Conservation (phyloP, 192 early-diverging fungal species). For the Podochytrium sp. region DNA sequence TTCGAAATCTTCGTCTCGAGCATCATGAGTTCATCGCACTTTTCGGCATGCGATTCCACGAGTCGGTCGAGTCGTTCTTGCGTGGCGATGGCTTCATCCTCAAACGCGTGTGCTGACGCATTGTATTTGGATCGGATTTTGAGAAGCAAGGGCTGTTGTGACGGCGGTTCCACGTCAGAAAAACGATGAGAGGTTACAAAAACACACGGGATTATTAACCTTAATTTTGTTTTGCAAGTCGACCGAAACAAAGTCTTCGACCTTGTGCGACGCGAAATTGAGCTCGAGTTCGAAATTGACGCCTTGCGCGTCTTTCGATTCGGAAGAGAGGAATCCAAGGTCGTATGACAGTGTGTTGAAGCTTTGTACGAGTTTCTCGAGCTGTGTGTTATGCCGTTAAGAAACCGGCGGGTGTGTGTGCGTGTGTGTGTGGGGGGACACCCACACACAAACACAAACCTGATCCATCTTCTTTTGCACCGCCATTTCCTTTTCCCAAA, state of each 20-base stretch:
- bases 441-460: constrained; percentile 34
- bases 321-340: constrained; percentile 39
- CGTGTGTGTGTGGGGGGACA: neutral
- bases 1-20: constrained; percentile 37
- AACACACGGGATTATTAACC: too few relatives aligned
- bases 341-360: constrained; percentile 55
- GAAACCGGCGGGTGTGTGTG: too few relatives aligned
- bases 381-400: too few relatives aligned
- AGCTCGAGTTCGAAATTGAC: constrained; percentile 49
- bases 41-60: constrained; percentile 38
- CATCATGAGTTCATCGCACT: constrained; percentile 46
- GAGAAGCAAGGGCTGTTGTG: constrained; percentile 48
- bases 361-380: constrained; percentile 56
- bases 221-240: constrained; percentile 44
- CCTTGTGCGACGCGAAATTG: constrained; percentile 34
- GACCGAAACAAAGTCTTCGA: constrained; percentile 46
- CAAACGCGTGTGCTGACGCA: constrained; percentile 23
- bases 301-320: constrained; percentile 11
- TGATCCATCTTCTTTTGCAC: constrained; percentile 70
- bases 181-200: too few relatives aligned
- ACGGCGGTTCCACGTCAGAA: too few relatives aligned
- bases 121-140: constrained; percentile 43
- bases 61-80: constrained; percentile 54
- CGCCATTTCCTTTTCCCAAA: constrained; percentile 73
- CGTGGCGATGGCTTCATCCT: constrained; percentile 48